Conservation (phyloP, 1,284 basidiomycete genomes). For the Puccinia horiana region DNA sequence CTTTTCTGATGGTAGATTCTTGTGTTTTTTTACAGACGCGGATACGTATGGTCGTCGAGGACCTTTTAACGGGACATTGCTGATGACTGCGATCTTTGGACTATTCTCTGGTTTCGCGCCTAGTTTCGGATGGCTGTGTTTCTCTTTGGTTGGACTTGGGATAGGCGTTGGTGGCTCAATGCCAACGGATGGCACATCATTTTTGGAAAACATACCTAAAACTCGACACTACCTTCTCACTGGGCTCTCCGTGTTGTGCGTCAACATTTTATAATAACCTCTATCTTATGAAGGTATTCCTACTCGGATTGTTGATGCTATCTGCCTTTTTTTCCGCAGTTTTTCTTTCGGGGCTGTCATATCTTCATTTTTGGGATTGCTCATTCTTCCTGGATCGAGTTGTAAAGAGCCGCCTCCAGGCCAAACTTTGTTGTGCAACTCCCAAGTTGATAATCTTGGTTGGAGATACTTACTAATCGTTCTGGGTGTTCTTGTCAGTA, state of each 20-base stretch:
- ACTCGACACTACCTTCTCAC: conserved; percentile 89
- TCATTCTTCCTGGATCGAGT: conserved; percentile 74
- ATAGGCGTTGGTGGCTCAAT: conserved; percentile 85
- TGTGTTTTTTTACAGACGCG: conserved; percentile 53
- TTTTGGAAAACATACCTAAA: conserved; percentile 90
- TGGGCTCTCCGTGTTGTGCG: conserved; percentile 80
- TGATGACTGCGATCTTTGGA: conserved; percentile 86
- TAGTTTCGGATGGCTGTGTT: conserved; percentile 73
- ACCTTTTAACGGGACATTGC: conserved; percentile 89
- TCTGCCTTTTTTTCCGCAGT: conserved; percentile 52
- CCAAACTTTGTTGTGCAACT: conserved; percentile 64
- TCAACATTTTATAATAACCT: conserved; percentile 12
- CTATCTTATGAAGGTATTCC: conserved; percentile 21
- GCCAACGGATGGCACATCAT: conserved; percentile 92
- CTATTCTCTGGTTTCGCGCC: conserved; percentile 74
- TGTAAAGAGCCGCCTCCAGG: conserved; percentile 63
- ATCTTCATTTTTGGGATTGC: conserved; percentile 73
- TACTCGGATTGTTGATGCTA: conserved; percentile 29
- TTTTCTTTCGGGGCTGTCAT: conserved; percentile 88
- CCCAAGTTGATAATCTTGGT: conserved; percentile 71
- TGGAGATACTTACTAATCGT: conserved; percentile 79
- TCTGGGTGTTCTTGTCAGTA: conserved; percentile 64
- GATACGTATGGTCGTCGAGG: conserved; percentile 70
- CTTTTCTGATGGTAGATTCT: neutral
- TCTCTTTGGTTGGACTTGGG: conserved; percentile 81